These are phyloP conservation scores for Graphiopsis chlorocephala DNA, from an alignment of 2,329 filamentous ascomycete species.

Conservation along the genomic window DNA sequence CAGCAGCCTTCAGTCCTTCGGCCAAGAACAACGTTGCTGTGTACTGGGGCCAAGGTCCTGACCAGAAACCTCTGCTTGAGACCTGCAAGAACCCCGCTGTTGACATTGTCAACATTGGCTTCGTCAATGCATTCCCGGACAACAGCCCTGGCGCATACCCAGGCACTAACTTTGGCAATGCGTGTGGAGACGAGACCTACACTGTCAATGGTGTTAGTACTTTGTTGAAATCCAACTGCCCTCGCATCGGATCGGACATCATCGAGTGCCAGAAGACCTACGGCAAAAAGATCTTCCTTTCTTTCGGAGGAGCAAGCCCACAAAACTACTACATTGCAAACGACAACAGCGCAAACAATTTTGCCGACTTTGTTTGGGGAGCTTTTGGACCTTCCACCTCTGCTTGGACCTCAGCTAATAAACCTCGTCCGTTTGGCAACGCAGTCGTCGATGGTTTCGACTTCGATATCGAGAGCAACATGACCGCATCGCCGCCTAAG, in stretches of 20 bases:
- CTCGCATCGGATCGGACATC: conserved; percentile 42
- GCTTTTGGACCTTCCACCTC: conserved; percentile 42
- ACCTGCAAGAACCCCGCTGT: conserved; percentile 52
- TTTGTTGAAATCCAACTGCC: conserved; percentile 39
- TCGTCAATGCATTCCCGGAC: conserved; percentile 55
- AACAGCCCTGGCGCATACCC: conserved; percentile 46
- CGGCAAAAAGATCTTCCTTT: conserved; percentile 47
- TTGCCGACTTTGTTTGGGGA: conserved; percentile 47
- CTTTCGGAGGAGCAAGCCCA: conserved; percentile 44
- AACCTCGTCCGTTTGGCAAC: conserved; percentile 47
- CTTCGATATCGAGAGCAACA: conserved; percentile 48
- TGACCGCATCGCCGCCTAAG: conserved; percentile 28
- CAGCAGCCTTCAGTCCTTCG: conserved; percentile 40
- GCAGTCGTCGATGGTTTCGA: conserved; percentile 54
- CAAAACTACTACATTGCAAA: conserved; percentile 43
- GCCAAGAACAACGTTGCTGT: conserved; percentile 50
- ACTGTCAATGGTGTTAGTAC: conserved; percentile 39
- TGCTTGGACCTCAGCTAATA: conserved; percentile 29
- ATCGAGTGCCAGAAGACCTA: conserved; percentile 41
- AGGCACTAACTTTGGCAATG: conserved; percentile 56
- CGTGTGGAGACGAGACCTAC: conserved; percentile 46
- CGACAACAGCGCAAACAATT: conserved; percentile 40
- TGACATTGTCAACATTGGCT: conserved; percentile 57
- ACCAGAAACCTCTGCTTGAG: conserved; percentile 48
- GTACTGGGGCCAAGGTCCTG: conserved; percentile 56